Evolutionary conservation across 495 filamentous ascomycete genomes (phyloP).

Genomic region (Apodospora peruviana): DNA sequence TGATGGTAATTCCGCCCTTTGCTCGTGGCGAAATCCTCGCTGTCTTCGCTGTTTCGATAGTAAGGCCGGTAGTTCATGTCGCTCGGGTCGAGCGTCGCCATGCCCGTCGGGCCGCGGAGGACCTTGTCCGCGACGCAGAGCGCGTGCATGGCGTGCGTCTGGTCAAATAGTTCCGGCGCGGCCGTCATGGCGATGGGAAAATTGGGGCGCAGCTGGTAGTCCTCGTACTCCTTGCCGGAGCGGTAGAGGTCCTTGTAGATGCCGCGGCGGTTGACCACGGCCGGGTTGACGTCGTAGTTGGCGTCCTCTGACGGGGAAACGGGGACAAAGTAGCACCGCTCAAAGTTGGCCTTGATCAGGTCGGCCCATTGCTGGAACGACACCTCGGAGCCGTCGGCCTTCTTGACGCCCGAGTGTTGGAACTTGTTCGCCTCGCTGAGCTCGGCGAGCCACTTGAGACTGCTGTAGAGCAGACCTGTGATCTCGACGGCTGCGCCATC

Average conservation of each 20-base stretch:
- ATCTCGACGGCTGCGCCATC: conserved; percentile 96
- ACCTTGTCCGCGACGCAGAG: conserved; percentile 72
- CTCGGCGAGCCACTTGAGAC: conserved; percentile 68
- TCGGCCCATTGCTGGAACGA: conserved; percentile 75
- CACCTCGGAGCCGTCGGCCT: conserved; percentile 53
- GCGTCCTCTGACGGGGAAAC: conserved; percentile 57
- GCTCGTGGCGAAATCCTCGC: conserved; percentile 75
- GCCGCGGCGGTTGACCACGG: conserved; percentile 77
- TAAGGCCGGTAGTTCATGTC: conserved; percentile 90
- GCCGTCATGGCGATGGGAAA: conserved; percentile 96
- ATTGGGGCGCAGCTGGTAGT: conserved; percentile 93
- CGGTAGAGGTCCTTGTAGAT: conserved; percentile 97
- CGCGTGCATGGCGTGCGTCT: conserved; percentile 67
- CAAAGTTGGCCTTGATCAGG: conserved; percentile 80
- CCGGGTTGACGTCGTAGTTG: conserved; percentile 73
- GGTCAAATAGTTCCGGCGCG: conserved; percentile 79
- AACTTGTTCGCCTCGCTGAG: conserved; percentile 64
- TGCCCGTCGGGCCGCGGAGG: conserved; percentile 82
- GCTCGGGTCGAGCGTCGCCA: conserved; percentile 89
- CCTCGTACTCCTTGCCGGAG: conserved; percentile 90
- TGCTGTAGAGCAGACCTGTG: conserved; percentile 85
- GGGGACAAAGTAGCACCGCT: conserved; percentile 84
- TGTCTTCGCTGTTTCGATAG: conserved; percentile 94
- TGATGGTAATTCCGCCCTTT: conserved; percentile 98
- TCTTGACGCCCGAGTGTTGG: conserved; percentile 63